Base-by-base conservation (phyloP, 2,329 filamentous ascomycete genomes). In the Talaromyces atroroseus region DNA sequence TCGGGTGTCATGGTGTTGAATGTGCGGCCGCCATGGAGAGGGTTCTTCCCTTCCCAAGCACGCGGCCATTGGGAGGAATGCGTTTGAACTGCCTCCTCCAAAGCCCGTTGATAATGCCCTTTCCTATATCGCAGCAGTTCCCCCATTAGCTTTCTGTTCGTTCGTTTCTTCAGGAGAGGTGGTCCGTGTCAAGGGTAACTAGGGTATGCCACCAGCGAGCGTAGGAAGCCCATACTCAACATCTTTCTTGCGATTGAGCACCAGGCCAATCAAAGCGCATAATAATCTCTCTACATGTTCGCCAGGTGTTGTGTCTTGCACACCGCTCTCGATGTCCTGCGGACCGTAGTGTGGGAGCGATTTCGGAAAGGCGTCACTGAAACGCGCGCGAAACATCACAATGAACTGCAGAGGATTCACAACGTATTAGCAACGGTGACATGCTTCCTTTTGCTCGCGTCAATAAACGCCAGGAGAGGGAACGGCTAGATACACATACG, bases 201-300 rank as follows among this genome's bases (percentile, higher is more conserved):
- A 16, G 49, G 18, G n/a, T n/a, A n/a, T n/a, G n/a, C n/a, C n/a
- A n/a, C 24, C 16, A 46, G 42, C 29, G 29, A 14, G 34, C 24
- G 56, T 66, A 68, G 68, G 61, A 61, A 60, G 63, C 78, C n/a
- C 90, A 74, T 83, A 97, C 94, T 99, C 96, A 70, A 97, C 89
- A 76, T 96, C 92, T 72, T 99, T 96, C 80, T 99, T 97, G 73
- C 94, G 87, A 74, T 99, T 99, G 67, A 99, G 80, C 55, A 96
- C 83, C 65, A 99, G 79, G 32, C 89, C 87, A 46, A 99, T 79
- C 62, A 99, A 76, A 60, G 91, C 91, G 78, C 95, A 99, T 24
- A 99, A 80, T 58, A 99, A 84, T 64, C 86, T 83, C 77, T 97
- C 92, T 48, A 89, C 86, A 68, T 92, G 87, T 66, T 95, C 87